A percentile compares a stretch with the other conserved stretches of the same genome.
These are phyloP conservation scores for Turnera subulata DNA, from an alignment of 345 rosid species.

Conservation along the genomic window DNA sequence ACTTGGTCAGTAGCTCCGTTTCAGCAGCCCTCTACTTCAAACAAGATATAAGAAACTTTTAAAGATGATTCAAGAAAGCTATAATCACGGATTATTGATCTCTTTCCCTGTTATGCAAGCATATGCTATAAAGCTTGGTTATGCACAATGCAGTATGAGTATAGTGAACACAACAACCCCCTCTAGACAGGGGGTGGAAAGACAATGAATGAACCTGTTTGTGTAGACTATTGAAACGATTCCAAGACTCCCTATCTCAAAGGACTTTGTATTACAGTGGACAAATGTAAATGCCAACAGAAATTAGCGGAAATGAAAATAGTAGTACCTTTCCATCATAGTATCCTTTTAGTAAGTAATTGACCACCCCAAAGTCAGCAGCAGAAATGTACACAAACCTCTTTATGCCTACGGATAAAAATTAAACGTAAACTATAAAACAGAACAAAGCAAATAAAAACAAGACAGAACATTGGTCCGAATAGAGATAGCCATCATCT, in stretches of 20 bases:
- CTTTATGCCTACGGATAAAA: constrained; percentile 58
- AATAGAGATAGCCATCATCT: too few relatives aligned
- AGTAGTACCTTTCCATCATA: constrained; percentile 90
- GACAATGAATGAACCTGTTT: too few relatives aligned
- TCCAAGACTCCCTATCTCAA: too few relatives aligned
- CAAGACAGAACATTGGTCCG: background rate
- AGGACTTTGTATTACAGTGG: too few relatives aligned
- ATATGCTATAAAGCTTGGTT: too few relatives aligned
- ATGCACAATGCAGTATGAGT: too few relatives aligned
- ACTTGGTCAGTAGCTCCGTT: constrained; percentile 81
- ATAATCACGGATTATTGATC: too few relatives aligned
- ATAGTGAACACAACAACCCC: too few relatives aligned
- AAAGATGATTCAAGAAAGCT: too few relatives aligned
- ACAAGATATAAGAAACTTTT: constrained; percentile 12
- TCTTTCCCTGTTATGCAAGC: too few relatives aligned
- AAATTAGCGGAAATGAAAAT: background rate
- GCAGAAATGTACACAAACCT: constrained; percentile 88
- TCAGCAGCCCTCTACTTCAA: constrained; percentile 83
- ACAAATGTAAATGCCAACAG: background rate
- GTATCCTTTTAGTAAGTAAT: constrained; percentile 75
- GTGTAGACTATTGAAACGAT: too few relatives aligned
- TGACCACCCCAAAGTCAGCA: constrained; percentile 83
- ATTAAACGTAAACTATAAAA: background rate
- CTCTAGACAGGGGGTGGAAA: too few relatives aligned
- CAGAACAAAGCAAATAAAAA: background rate